Evolutionary conservation across 805 yeast genomes (phyloP), one percentile per base, ranked within the genome.

Genomic region (Zygosaccharomyces bisporus): DNA sequence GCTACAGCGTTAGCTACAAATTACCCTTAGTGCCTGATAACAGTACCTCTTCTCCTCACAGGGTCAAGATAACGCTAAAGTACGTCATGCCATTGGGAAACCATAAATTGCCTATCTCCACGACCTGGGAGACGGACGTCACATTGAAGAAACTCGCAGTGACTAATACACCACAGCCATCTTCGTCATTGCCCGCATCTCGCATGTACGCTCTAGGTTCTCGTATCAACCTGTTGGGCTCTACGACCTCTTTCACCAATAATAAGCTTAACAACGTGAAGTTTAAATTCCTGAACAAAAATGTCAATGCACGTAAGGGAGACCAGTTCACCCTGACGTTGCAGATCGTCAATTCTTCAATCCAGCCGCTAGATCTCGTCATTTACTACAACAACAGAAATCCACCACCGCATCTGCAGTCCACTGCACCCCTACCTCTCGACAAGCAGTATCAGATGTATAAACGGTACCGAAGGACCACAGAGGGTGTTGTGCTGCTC

Each of bases 81-180:
- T 61, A 61, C 43, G 30, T 24, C 4, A 45, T 54, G 7, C 12
- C 27, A 10, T 14, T 55, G 7, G 24, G 31, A 10, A 10, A 31
- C 9, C 36, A 21, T 4, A 33, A 29, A 9, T 35, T 51, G 34
- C 57, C 61, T 4, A 47, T 61, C 9, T 30, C 47, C 4, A 64
- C 66, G 10, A 38, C 53, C 14, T 61, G 66, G 67, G 62, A 61
- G 35, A 62, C 67, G 4, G 66, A 61, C 21, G 59, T 63, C 2
- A 56, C 64, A 4, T 38, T 61, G 20, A 58, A 60, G 45, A 52
- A 48, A 41, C 55, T 51, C 23, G 32, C 48, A 39, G 31, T 43
- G 7, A 49, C 44, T n/a, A 44, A 45, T 17, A 45, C 45, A 17
- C 39, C 49, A 13, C 44, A 34, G 19, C 51, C 41, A 40, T 43